Base-by-base conservation (phyloP, 1,284 basidiomycete genomes). In the Naganishia albida region DNA sequence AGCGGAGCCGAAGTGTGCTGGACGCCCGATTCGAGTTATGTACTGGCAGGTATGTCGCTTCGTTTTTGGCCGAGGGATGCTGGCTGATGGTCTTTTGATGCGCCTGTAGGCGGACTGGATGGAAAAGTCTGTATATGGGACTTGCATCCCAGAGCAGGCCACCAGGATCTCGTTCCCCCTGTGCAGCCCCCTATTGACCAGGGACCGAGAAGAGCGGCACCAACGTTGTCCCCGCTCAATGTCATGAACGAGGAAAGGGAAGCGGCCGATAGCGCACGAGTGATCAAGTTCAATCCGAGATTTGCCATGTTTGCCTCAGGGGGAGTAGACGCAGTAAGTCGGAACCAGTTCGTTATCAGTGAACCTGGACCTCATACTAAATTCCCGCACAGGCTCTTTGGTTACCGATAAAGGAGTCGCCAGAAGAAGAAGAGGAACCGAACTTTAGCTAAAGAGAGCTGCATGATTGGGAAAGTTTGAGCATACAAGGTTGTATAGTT, bases 1-100 rank as follows among this genome's bases (percentile, higher is more conserved):
- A 93, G 90, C 69, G 90, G 92, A 12, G 91, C 95, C 76, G 94
- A 96, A 78, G 87, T 93, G 1, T 85, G 84, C 18, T 97, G 91
- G 90, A 93, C 90, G 2, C 90, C 91, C 0, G 93, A 97, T 76
- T 91, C 90, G 76, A 89, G 89, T 72, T 97, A 85, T 73, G 83
- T 96, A 26, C 75, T 95, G 2, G 85, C 77, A 2, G 81, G 82
- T 65, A 38, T 56, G 69, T 68, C 1, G 18, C 30, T 30, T 34
- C 23, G 1, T 16, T 23, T 6, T 20, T 25, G 39, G 28, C n/a
- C 34, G 10, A 34, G 34, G 34, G 10, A 10, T 34, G 6, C 34
- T 28, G 16, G n/a, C 38, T 7, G 10, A 65, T 28, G 13, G 10
- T 12, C 26, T 44, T 42, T 48, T 50, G 30, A 30, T 40, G 20